phyloP scores from a whole-genome alignment of 106 monocot species.

The Vanilla planifolia region DNA sequence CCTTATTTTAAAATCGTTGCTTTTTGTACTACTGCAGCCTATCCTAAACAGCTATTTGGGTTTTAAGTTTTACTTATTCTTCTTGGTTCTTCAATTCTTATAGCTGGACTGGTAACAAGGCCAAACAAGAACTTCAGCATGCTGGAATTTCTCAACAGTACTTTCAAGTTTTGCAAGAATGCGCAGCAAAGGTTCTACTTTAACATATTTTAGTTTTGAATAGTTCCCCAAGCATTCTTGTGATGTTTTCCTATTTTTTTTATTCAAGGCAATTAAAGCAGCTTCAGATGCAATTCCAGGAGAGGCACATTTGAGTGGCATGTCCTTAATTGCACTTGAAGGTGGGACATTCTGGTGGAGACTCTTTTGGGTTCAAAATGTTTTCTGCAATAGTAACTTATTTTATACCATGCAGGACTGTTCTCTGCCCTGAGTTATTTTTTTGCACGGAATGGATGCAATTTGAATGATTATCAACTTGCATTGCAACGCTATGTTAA shows the following conservation, averaged over 20 bases:
- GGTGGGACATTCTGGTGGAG: conserved; percentile 25
- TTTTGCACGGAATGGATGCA: conserved; percentile 52
- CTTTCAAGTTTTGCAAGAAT: conserved; percentile 82
- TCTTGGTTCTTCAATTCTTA: not conserved
- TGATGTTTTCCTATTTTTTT: not conserved
- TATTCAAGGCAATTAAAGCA: conserved; percentile 80
- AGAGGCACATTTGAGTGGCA: conserved; percentile 61
- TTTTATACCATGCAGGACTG: conserved; percentile 42
- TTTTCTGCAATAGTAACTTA: not conserved
- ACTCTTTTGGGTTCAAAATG: not conserved
- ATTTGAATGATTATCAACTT: conserved; percentile 91
- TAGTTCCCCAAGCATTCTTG: not conserved
- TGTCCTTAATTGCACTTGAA: conserved; percentile 57
- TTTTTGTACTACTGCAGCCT: too few relatives aligned
- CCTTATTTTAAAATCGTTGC: too few relatives aligned
- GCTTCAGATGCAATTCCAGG: conserved; percentile 57
- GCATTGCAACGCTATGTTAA: conserved; percentile 77
- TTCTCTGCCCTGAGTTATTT: conserved; percentile 77
- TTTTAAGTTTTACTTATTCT: not conserved
- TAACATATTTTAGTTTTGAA: conserved; percentile 4
- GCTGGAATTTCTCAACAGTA: conserved; percentile 71
- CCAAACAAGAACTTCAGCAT: conserved; percentile 64
- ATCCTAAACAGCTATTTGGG: too few relatives aligned
- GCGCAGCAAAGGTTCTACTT: conserved; percentile 71
- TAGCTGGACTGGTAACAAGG: conserved; percentile 95